These are phyloP conservation scores for Lipomyces yamanashiensis DNA, from an alignment of 805 yeast species.

Conservation along the genomic window DNA sequence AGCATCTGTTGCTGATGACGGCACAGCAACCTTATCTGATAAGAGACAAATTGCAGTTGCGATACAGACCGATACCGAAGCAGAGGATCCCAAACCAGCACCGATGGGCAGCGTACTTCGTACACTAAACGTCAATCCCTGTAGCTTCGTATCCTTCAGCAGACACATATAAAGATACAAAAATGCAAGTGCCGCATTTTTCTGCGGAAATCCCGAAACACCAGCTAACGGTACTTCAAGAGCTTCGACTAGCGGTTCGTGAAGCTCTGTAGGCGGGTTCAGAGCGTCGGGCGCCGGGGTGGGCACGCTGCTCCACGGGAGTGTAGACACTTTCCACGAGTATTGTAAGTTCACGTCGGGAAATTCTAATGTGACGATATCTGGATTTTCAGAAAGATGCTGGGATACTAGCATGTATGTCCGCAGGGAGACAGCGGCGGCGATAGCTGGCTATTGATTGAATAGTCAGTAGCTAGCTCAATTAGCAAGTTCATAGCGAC, in stretches of 20 bases:
- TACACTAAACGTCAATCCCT: slow-evolving; percentile 63
- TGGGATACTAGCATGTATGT: slow-evolving; percentile 74
- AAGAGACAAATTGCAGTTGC: slow-evolving; percentile 54
- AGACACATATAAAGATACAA: slow-evolving; percentile 72
- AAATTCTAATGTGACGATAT: slow-evolving; percentile 66
- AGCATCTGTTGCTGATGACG: slow-evolving; percentile 45
- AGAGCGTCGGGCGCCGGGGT: slow-evolving; percentile 34
- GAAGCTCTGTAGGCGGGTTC: slow-evolving; percentile 50
- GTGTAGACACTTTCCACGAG: slow-evolving; percentile 62
- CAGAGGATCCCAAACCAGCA: slow-evolving; percentile 95
- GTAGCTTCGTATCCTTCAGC: slow-evolving; percentile 48
- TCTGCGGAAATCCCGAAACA: slow-evolving; percentile 62
- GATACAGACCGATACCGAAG: slow-evolving; percentile 83
- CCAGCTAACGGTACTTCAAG: slow-evolving; percentile 53
- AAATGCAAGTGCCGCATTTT: slow-evolving; percentile 81
- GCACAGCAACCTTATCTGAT: slow-evolving; percentile 25
- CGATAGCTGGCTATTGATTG: slow-evolving; percentile 75
- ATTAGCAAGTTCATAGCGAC: slow-evolving; percentile 67
- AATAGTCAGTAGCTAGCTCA: slow-evolving; percentile 10
- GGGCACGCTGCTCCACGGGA: slow-evolving; percentile 61
- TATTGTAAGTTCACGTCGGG: slow-evolving; percentile 77
- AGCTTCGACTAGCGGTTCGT: slow-evolving; percentile 60
- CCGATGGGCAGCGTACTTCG: slow-evolving; percentile 91
- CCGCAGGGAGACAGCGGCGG: slow-evolving; percentile 88
- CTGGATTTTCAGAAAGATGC: slow-evolving; percentile 46